Conservation (phyloP, 495 filamentous ascomycete species). For the Tuber brumale region DNA sequence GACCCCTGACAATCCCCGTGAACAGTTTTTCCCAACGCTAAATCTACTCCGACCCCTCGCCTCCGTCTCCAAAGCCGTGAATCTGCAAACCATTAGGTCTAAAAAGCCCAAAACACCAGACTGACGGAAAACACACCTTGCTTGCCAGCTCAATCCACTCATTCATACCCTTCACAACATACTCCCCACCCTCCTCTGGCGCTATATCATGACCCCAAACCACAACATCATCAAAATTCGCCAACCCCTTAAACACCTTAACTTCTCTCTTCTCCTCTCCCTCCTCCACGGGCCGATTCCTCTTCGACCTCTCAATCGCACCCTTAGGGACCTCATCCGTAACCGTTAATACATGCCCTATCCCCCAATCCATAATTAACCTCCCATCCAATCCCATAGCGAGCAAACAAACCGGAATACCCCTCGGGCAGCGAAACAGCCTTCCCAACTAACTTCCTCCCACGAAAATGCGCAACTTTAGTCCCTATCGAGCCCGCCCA, state of each 20-base stretch:
- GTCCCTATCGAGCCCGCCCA: conserved; percentile 44
- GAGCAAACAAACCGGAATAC: conserved; percentile 56
- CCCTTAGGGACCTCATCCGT: conserved; percentile 25
- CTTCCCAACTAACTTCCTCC: conserved; percentile 69
- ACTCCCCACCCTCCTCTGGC: conserved; percentile 49
- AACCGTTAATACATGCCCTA: conserved; percentile 37
- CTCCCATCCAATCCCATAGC: background rate
- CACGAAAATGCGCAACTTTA: conserved; percentile 68
- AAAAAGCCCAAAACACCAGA: background rate
- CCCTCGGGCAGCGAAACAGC: conserved; percentile 62
- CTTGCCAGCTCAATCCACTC: conserved; percentile 82
- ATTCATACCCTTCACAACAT: conserved; percentile 58
- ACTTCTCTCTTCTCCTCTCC: conserved; percentile 48
- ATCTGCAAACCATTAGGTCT: background rate
- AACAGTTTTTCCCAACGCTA: background rate
- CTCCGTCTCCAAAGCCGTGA: background rate
- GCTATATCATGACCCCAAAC: conserved; percentile 73
- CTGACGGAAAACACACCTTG: conserved; percentile 38
- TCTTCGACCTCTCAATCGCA: conserved; percentile 18
- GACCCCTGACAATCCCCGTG: background rate
- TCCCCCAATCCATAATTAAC: conserved; percentile 10
- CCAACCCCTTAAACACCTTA: conserved; percentile 57
- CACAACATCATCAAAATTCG: conserved; percentile 66
- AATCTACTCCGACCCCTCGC: background rate
- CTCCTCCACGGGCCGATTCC: conserved; percentile 43